These are phyloP conservation scores for Wickerhamomyces alni DNA, from an alignment of 805 yeast genomes.

Conservation along the genomic window DNA sequence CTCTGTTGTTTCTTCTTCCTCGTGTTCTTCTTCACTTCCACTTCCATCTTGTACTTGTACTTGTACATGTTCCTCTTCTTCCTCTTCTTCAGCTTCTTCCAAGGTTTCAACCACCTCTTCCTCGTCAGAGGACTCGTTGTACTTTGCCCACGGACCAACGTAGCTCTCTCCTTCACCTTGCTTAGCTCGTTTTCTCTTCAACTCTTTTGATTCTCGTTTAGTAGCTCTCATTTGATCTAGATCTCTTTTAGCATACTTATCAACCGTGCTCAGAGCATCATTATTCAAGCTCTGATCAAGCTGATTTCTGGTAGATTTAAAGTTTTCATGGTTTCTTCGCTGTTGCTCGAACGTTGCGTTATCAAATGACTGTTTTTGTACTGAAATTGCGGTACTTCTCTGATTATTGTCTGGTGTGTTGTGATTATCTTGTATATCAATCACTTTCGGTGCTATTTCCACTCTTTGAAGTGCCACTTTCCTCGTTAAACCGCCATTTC, in stretches of 20 bases:
- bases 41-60: conserved; percentile 17
- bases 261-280: conserved; percentile 13
- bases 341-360: conserved; percentile 35
- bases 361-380: conserved; percentile 29
- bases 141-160: conserved; percentile 63
- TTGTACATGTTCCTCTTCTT: conserved; percentile 8
- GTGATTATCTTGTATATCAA: not conserved
- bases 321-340: conserved; percentile 29
- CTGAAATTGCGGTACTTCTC: too few relatives aligned
- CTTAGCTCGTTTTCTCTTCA: conserved; percentile 30
- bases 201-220: conserved; percentile 25
- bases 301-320: conserved; percentile 20
- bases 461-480: not conserved
- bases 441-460: conserved; percentile 3
- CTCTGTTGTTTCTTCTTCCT: conserved; percentile 23
- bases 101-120: too few relatives aligned
- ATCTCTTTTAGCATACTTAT: conserved; percentile 20
- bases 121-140: conserved; percentile 23
- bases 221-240: conserved; percentile 18
- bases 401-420: not conserved
- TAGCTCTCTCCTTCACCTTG: conserved; percentile 37
- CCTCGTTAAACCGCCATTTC: not conserved
- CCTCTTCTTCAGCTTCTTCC: conserved; percentile 8
- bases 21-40: conserved; percentile 16
- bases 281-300: conserved; percentile 3